A percentile compares a stretch with the other conserved stretches of the same genome.
Evolutionary conservation across 169 alveolate genomes (phyloP).

Genomic region (Plasmodium chabaudi): DNA sequence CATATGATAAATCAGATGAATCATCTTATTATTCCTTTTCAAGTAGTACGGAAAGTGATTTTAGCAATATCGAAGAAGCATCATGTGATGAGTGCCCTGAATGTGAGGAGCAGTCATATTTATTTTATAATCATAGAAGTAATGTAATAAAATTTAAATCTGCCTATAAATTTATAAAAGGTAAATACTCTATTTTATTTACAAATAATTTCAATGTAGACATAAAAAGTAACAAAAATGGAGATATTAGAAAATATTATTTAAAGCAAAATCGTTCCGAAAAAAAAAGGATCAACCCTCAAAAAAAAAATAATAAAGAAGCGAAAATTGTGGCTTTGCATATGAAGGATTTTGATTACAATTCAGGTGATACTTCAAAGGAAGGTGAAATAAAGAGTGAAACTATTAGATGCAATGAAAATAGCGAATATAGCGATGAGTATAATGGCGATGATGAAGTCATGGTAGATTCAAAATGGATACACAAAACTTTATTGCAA

Average conservation of each 20-base stretch:
- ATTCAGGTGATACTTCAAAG: neutral
- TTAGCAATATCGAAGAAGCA: slow-evolving; percentile 5
- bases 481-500: slow-evolving; percentile 38
- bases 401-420: neutral
- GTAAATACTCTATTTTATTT: slow-evolving; percentile 22
- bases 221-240: slow-evolving; percentile 13
- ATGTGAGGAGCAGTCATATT: slow-evolving; percentile 20
- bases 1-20: slow-evolving; percentile 11
- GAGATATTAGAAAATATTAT: slow-evolving; percentile 13
- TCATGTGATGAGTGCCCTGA: slow-evolving; percentile 37
- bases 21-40: slow-evolving; percentile 11
- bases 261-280: slow-evolving; percentile 9
- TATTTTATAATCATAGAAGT: slow-evolving; percentile 16
- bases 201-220: slow-evolving; percentile 28
- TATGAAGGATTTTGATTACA: slow-evolving; percentile 44
- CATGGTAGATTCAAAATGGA: slow-evolving; percentile 32
- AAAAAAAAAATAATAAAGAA: neutral
- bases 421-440: neutral
- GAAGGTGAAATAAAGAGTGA: neutral
- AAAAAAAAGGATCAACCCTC: neutral
- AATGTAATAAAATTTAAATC: slow-evolving; percentile 25
- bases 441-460: neutral
- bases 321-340: slow-evolving; percentile 25
- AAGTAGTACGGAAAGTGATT: slow-evolving; percentile 21
- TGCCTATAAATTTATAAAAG: slow-evolving; percentile 42